Percentiles rank a stretch among this genome's conserved stretches.
Evolutionary conservation across 106 monocot genomes (phyloP).

Genomic region (Triglochin maritima): DNA sequence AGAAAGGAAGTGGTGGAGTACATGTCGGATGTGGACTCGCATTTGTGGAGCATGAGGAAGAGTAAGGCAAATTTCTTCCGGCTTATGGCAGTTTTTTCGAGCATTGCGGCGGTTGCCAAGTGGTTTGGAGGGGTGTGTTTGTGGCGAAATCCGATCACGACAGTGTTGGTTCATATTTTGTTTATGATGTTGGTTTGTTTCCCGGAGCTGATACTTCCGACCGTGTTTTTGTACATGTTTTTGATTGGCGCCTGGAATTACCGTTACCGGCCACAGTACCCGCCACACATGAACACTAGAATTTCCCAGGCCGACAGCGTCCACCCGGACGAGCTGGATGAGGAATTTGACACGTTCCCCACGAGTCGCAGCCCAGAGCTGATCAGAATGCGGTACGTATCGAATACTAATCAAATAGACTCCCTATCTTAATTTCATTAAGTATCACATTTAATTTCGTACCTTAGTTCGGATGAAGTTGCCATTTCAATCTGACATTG

Average conservation of each 20-base stretch:
- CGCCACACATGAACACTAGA: slow-evolving; percentile 55
- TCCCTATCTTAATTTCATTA: no score
- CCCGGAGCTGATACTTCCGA: slow-evolving; percentile 56
- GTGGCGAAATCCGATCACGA: slow-evolving; percentile 56
- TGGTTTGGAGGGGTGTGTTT: slow-evolving; percentile 56
- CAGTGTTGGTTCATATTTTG: slow-evolving; percentile 48
- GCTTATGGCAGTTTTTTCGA: slow-evolving; percentile 42
- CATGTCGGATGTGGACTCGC: slow-evolving; percentile 42
- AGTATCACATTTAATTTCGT: no score
- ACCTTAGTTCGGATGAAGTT: no score
- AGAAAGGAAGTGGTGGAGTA: slow-evolving; percentile 58
- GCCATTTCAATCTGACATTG: no score
- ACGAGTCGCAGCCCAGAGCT: slow-evolving; percentile 21
- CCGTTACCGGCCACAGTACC: slow-evolving; percentile 32
- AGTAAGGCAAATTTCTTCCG: slow-evolving; percentile 68
- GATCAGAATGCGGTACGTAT: slow-evolving; percentile 35
- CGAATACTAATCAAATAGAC: no score
- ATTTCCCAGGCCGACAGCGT: slow-evolving; percentile 35
- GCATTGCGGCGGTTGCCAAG: slow-evolving; percentile 18
- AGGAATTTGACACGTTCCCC: slow-evolving; percentile 67
- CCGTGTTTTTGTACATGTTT: slow-evolving; percentile 49
- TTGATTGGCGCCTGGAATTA: slow-evolving; percentile 55
- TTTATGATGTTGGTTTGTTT: slow-evolving; percentile 49
- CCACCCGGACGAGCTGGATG: slow-evolving; percentile 56
- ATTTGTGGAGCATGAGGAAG: slow-evolving; percentile 66